Percentiles rank a stretch among this genome's conserved stretches.
Evolutionary conservation across 768 basidiomycete genomes (phyloP).

Genomic region (Russula lepida): DNA sequence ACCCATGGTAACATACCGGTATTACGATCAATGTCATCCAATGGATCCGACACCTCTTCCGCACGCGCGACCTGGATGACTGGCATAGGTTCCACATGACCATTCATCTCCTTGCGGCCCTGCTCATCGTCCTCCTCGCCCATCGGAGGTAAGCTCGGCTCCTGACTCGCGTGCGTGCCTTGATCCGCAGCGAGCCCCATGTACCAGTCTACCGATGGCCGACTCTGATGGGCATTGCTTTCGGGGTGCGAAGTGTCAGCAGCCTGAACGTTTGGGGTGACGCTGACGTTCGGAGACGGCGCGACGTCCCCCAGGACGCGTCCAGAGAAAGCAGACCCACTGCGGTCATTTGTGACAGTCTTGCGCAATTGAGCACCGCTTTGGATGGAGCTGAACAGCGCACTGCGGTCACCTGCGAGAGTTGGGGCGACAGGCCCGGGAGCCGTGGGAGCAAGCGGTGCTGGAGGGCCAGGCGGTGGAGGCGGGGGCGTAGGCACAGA

Average conservation of each 20-base stretch:
- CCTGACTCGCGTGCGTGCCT: constrained; percentile 28
- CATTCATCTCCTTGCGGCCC: constrained; percentile 26
- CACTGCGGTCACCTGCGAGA: constrained; percentile 45
- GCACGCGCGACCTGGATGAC: constrained; percentile 46
- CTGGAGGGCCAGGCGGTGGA: constrained; percentile 33
- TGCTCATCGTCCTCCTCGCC: constrained; percentile 56
- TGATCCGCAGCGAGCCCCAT: constrained; percentile 74
- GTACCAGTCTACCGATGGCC: constrained; percentile 90
- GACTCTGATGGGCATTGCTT: constrained; percentile 23
- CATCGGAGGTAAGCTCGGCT: constrained; percentile 42
- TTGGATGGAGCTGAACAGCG: constrained; percentile 74
- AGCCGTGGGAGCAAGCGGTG: constrained; percentile 27
- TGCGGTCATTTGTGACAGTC: constrained; percentile 77
- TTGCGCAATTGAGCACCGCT: constrained; percentile 63
- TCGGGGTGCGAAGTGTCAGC: constrained; percentile 32
- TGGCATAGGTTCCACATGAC: constrained; percentile 35
- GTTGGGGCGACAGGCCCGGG: constrained; percentile 30
- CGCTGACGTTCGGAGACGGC: constrained; percentile 61
- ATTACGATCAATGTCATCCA: constrained; percentile 66
- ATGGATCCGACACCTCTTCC: constrained; percentile 38
- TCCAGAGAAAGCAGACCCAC: constrained; percentile 59
- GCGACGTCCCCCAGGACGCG: constrained; percentile 67
- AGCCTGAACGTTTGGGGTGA: constrained; percentile 38
- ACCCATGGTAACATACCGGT: constrained; percentile 37
- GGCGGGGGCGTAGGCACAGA: constrained; percentile 33